phyloP scores from a whole-genome alignment of 345 rosid genomes.

The Lagerstroemia speciosa region DNA sequence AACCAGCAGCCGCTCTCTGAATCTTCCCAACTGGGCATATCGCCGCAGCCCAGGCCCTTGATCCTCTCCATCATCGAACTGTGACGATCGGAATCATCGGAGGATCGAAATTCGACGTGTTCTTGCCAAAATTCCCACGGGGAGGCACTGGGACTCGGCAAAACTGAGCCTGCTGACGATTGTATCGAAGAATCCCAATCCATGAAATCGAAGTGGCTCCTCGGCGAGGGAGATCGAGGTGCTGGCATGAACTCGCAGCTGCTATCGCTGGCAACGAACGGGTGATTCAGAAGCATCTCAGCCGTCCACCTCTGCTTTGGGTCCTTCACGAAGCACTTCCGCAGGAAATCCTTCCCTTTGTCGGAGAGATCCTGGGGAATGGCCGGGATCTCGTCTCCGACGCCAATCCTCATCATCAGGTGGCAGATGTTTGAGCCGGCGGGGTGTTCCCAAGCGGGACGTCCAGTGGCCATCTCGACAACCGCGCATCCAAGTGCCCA shows the following conservation, averaged over 20 bases:
- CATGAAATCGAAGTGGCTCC: conserved; percentile 10
- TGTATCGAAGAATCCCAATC: not conserved
- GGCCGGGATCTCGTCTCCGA: conserved; percentile 49
- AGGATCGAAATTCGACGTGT: not conserved
- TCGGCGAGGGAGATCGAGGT: conserved; percentile 9
- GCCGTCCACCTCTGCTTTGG: too few relatives aligned
- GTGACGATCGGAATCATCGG: not conserved
- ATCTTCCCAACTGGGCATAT: not conserved
- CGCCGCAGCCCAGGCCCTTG: not conserved
- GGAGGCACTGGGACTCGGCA: too few relatives aligned
- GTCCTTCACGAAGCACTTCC: too few relatives aligned
- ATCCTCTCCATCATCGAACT: not conserved
- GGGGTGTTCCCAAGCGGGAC: conserved; percentile 46
- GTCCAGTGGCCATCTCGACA: conserved; percentile 68
- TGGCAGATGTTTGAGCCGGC: conserved; percentile 24
- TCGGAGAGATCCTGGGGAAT: too few relatives aligned
- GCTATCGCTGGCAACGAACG: conserved; percentile 25
- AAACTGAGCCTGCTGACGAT: too few relatives aligned
- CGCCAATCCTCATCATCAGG: conserved; percentile 49
- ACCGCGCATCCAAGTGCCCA: conserved; percentile 88
- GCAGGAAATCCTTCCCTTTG: too few relatives aligned
- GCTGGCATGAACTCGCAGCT: not conserved
- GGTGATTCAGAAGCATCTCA: conserved; percentile 64
- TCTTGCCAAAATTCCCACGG: not conserved
- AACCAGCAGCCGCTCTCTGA: conserved; percentile 3